Evolutionary conservation across 1,284 basidiomycete species (phyloP).

Genomic region (Microbotryum lychnidis-dioicae): DNA sequence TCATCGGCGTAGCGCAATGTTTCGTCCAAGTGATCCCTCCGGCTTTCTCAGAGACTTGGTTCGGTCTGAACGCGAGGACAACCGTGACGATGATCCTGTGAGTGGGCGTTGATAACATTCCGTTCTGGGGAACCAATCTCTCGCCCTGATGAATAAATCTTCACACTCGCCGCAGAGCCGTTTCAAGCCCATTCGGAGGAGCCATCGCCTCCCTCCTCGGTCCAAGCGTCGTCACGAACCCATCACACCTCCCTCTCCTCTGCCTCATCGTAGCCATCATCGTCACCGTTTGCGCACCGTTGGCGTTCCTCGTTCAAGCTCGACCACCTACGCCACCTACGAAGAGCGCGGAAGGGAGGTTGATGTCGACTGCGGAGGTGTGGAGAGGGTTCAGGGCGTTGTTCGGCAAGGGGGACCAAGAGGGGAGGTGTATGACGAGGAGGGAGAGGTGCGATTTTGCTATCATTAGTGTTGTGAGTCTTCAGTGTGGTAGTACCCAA

Average conservation of each 20-base stretch:
- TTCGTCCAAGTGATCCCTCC: not conserved
- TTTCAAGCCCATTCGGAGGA: slow-evolving; percentile 3
- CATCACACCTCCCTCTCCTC: not conserved
- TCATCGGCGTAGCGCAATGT: slow-evolving; percentile 3
- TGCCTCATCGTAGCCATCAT: slow-evolving; percentile 1
- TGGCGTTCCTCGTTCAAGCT: not conserved
- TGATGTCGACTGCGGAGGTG: not conserved
- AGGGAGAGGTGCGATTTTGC: not conserved
- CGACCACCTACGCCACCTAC: slow-evolving; percentile 5
- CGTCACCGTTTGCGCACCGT: not conserved
- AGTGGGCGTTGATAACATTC: not conserved
- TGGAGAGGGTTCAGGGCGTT: not conserved
- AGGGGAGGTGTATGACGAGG: not conserved
- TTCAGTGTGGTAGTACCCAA: not conserved
- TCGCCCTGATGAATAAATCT: no score
- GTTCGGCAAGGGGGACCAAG: not conserved
- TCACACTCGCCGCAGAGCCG: not conserved
- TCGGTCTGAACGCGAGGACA: not conserved
- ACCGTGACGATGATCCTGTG: slow-evolving; percentile 1
- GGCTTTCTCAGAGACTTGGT: slow-evolving; percentile 6
- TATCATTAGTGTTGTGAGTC: not conserved
- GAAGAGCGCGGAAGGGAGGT: slow-evolving; percentile 1
- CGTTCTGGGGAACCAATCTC: no score
- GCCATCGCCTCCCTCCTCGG: not conserved
- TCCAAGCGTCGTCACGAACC: not conserved